phyloP scores from a whole-genome alignment of 495 filamentous ascomycete genomes.

The Xylaria acuta region DNA sequence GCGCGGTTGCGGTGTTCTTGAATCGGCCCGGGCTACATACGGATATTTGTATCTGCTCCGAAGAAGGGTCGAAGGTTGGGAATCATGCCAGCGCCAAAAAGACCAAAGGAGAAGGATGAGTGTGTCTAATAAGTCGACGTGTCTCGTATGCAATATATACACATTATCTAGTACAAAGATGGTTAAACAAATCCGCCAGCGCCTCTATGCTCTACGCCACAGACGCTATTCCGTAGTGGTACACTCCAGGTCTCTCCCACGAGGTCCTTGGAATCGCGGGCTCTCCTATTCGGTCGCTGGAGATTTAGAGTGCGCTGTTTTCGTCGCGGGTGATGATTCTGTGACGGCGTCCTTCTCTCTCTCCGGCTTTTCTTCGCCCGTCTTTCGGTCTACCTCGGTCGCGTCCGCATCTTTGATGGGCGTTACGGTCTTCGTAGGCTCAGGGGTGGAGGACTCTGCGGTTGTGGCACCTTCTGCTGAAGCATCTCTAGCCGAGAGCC shows the following conservation, averaged over 20 bases:
- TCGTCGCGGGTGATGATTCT: slow-evolving; percentile 18
- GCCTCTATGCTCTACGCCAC: slow-evolving; percentile 21
- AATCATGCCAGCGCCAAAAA: not conserved
- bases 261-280: not conserved
- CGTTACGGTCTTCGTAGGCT: slow-evolving; percentile 14
- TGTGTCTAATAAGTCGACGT: slow-evolving; percentile 7
- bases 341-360: slow-evolving; percentile 26
- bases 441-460: slow-evolving; percentile 19
- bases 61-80: not conserved
- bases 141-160: slow-evolving; percentile 25
- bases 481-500: slow-evolving; percentile 27
- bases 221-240: slow-evolving; percentile 15
- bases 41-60: not conserved
- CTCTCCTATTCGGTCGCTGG: slow-evolving; percentile 1
- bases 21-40: not conserved
- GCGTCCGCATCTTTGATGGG: not conserved
- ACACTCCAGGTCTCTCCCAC: not conserved
- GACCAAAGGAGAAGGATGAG: not conserved
- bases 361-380: slow-evolving; percentile 17
- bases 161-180: slow-evolving; percentile 23
- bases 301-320: not conserved
- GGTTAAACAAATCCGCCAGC: slow-evolving; percentile 14
- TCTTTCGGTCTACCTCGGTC: slow-evolving; percentile 22
- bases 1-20: not conserved
- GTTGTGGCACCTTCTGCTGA: slow-evolving; percentile 2